These are phyloP conservation scores for Abrus pulchellus DNA, from an alignment of 306 rosid species.

Conservation along the genomic window DNA sequence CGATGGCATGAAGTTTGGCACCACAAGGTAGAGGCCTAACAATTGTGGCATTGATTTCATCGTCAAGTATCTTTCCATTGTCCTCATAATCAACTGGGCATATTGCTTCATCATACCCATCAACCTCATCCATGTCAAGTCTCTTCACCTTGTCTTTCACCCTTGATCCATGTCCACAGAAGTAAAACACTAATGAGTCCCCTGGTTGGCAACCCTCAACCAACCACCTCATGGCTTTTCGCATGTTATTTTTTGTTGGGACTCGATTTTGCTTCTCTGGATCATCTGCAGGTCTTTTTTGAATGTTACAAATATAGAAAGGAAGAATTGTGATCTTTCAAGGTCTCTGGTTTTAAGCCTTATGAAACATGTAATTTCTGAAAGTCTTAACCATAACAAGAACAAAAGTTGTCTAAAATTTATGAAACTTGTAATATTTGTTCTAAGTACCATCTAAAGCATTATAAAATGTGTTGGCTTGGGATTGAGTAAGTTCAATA, in stretches of 20 bases:
- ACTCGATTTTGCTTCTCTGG: conserved; percentile 60
- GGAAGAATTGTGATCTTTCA: conserved; percentile 1
- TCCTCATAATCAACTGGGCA: conserved; percentile 71
- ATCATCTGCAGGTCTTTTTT: conserved; percentile 49
- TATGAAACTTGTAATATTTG: neutral
- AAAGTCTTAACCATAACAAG: neutral
- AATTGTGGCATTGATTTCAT: conserved; percentile 69
- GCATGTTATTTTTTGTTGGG: conserved; percentile 71
- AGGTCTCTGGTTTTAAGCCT: too few relatives aligned
- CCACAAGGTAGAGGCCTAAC: conserved; percentile 69
- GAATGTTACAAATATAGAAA: neutral
- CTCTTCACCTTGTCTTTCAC: conserved; percentile 50
- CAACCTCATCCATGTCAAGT: conserved; percentile 60
- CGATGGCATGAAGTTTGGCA: conserved; percentile 69
- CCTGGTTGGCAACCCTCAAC: conserved; percentile 64
- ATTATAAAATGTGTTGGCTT: neutral
- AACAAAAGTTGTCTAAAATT: neutral
- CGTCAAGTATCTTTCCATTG: conserved; percentile 65
- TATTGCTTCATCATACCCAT: conserved; percentile 68
- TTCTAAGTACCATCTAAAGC: neutral
- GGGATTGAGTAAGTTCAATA: neutral
- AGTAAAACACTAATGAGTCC: conserved; percentile 71
- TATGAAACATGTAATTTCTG: too few relatives aligned
- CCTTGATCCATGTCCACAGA: conserved; percentile 70
- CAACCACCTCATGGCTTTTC: conserved; percentile 67